Evolutionary conservation across 192 early-diverging fungal genomes (phyloP).

Genomic region (Coemansia sp.): DNA sequence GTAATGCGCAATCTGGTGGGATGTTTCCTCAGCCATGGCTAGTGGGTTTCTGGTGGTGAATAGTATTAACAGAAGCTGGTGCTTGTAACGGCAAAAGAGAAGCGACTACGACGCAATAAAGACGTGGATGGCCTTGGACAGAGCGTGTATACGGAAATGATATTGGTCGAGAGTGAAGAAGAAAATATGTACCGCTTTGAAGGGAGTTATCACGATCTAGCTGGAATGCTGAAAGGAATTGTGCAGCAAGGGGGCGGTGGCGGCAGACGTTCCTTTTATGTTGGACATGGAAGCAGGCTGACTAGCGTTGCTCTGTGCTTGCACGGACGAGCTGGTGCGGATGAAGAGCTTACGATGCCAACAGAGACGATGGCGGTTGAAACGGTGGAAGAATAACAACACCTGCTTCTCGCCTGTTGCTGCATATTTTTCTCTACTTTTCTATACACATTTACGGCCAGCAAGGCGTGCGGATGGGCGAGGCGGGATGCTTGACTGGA

Average conservation of each 20-base stretch:
- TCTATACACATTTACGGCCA: not conserved
- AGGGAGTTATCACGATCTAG: conserved; percentile 4
- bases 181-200: not conserved
- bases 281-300: not conserved
- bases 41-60: not conserved
- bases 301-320: not conserved
- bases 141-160: too few species aligned
- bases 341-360: not conserved
- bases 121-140: not conserved
- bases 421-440: not conserved
- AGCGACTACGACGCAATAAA: not conserved
- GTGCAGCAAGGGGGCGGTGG: not conserved
- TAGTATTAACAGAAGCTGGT: not conserved
- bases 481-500: not conserved
- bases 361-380: not conserved
- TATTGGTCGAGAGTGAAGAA: not conserved
- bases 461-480: not conserved
- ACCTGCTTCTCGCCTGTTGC: not conserved
- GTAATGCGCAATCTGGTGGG: conserved; percentile 16
- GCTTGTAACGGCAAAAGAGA: not conserved
- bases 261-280: conserved; percentile 8
- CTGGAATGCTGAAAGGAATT: not conserved
- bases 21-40: conserved; percentile 38
- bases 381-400: not conserved
- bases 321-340: not conserved